Conservation (phyloP, 2,329 filamentous ascomycete genomes). For the Neopestalotiopsis sp. region DNA sequence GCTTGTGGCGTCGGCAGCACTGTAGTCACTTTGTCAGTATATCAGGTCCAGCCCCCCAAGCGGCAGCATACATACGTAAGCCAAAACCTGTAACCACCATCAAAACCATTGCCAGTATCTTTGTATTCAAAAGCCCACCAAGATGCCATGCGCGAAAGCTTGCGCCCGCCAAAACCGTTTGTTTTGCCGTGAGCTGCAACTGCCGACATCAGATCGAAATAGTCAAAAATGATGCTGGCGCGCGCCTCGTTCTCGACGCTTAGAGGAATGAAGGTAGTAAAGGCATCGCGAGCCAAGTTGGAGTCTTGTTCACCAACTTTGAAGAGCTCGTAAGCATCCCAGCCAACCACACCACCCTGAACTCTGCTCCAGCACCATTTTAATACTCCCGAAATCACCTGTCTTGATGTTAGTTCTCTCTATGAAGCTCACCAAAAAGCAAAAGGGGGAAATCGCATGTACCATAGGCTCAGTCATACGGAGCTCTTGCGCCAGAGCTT, state of each 20-base stretch:
- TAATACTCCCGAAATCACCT: conserved; percentile 91
- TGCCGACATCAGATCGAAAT: conserved; percentile 91
- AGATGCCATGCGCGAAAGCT: conserved; percentile 91
- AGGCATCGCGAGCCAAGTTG: conserved; percentile 87
- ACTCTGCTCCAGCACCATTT: conserved; percentile 99
- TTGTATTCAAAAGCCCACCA: conserved; percentile 98
- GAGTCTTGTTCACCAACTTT: conserved; percentile 94
- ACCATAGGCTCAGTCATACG: conserved; percentile 95
- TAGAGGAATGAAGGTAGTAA: conserved; percentile 94
- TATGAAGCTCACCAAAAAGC: neutral
- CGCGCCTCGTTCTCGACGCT: conserved; percentile 88
- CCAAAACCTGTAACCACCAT: conserved; percentile 92
- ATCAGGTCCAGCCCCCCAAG: conserved; percentile 16
- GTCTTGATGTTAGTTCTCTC: conserved; percentile 30
- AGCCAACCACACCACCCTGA: conserved; percentile 88
- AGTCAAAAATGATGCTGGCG: conserved; percentile 90
- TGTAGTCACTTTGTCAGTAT: conserved; percentile 40
- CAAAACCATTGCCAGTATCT: conserved; percentile 89
- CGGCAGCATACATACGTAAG: conserved; percentile 61
- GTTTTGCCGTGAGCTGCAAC: conserved; percentile 91
- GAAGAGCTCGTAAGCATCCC: conserved; percentile 97
- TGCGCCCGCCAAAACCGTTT: conserved; percentile 91
- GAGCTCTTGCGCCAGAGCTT: conserved; percentile 80
- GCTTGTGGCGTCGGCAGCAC: conserved; percentile 92
- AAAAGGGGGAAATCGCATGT: conserved; percentile 29